Percentiles rank a stretch among this genome's conserved stretches.
Conservation (phyloP, 495 filamentous ascomycete genomes). For the Penicillium angulare region DNA sequence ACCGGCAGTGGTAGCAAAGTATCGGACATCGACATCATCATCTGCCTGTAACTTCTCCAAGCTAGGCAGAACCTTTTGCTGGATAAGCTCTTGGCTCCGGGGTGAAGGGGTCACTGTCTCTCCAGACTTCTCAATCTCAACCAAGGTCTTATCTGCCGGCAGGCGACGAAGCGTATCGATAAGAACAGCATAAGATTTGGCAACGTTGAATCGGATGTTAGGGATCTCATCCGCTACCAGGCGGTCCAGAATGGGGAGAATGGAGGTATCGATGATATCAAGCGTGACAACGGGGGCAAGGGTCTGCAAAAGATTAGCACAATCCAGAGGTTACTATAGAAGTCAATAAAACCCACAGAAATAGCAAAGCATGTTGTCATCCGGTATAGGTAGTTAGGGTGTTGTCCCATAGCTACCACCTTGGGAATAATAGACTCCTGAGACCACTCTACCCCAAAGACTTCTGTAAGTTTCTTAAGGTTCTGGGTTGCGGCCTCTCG, state of each 20-base stretch:
- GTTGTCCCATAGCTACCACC: conserved; percentile 95
- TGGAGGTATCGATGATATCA: conserved; percentile 85
- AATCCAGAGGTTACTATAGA: not conserved
- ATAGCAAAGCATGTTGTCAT: conserved; percentile 99
- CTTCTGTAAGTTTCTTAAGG: conserved; percentile 95
- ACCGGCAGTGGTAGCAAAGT: conserved; percentile 78
- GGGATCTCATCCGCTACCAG: conserved; percentile 91
- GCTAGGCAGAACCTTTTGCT: conserved; percentile 82
- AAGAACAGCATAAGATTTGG: conserved; percentile 89
- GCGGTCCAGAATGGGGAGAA: conserved; percentile 93
- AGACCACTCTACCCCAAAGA: conserved; percentile 98
- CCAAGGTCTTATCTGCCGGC: conserved; percentile 82
- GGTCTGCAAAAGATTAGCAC: conserved; percentile 60
- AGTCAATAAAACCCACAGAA: conserved; percentile 63
- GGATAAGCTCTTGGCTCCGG: conserved; percentile 76
- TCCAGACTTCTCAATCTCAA: conserved; percentile 76
- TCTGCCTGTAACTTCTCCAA: conserved; percentile 94
- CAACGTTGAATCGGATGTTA: conserved; percentile 99
- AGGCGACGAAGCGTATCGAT: conserved; percentile 87
- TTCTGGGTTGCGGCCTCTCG: conserved; percentile 96
- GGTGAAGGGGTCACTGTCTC: conserved; percentile 61
- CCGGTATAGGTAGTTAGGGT: conserved; percentile 97
- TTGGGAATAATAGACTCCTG: conserved; percentile 95
- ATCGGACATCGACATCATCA: conserved; percentile 96
- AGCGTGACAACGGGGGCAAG: conserved; percentile 89